Conservation (phyloP, 2,329 filamentous ascomycete species). For the Paracoccidioides lutzii region DNA sequence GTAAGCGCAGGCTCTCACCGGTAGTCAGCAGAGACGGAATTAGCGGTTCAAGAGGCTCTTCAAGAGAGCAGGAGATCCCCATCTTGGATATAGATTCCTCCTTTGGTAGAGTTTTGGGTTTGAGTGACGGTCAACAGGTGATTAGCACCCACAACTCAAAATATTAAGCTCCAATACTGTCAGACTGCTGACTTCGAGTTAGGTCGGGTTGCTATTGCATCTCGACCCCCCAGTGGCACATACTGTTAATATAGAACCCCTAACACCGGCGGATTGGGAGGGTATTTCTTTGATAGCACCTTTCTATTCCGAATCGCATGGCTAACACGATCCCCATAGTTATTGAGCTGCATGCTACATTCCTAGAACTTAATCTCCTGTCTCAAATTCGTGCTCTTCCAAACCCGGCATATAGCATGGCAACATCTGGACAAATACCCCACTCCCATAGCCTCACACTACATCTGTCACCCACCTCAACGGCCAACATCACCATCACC, state of each 20-base stretch:
- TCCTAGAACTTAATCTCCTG: constrained; percentile 84
- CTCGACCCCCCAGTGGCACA: constrained; percentile 82
- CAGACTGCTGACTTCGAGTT: constrained; percentile 15
- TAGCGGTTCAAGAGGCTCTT: constrained; percentile 43
- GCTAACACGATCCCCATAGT: constrained; percentile 35
- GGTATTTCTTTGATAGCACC: constrained; percentile 35
- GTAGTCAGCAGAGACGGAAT: constrained; percentile 64
- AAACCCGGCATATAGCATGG: constrained; percentile 57
- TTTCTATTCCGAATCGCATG: constrained; percentile 1
- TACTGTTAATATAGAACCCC: constrained; percentile 90
- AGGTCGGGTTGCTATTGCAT: constrained; percentile 57
- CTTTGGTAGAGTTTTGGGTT: constrained; percentile 61
- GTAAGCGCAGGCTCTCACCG: constrained; percentile 65
- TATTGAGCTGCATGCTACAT: constrained; percentile 91
- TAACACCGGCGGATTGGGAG: constrained; percentile 95
- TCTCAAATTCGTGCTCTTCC: constrained; percentile 87
- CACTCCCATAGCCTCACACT: constrained; percentile 70
- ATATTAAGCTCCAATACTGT: neutral
- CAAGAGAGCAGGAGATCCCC: constrained; percentile 61
- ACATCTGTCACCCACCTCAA: constrained; percentile 88
- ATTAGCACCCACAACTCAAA: constrained; percentile 18
- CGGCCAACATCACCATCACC: constrained; percentile 77
- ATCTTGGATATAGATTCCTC: constrained; percentile 79
- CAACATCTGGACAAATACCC: constrained; percentile 37
- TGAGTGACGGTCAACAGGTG: constrained; percentile 72